phyloP scores from a whole-genome alignment of 1,284 basidiomycete species.

The Sparassis latifolia region DNA sequence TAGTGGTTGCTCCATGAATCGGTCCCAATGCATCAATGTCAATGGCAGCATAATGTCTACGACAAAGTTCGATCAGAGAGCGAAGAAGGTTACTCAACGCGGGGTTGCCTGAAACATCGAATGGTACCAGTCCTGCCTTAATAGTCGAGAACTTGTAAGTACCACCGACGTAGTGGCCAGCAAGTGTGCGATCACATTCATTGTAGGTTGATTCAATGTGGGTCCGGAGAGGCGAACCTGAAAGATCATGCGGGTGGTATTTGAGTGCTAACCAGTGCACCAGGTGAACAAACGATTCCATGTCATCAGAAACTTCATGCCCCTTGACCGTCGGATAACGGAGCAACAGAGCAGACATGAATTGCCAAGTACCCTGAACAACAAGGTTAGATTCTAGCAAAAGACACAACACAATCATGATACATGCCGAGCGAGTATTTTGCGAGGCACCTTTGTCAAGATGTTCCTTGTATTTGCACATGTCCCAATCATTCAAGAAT shows the following conservation, averaged over 20 bases:
- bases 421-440: background rate
- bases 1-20: background rate
- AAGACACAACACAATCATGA: background rate
- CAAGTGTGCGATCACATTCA: background rate
- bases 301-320: conserved; percentile 6
- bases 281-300: conserved; percentile 7
- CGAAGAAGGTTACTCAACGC: background rate
- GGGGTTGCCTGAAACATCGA: background rate
- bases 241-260: background rate
- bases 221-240: background rate
- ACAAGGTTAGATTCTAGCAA: background rate
- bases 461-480: conserved; percentile 1
- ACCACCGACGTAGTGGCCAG: background rate
- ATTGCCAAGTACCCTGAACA: conserved; percentile 7
- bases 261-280: conserved; percentile 3
- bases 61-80: background rate
- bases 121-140: background rate
- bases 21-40: background rate
- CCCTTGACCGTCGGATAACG: background rate
- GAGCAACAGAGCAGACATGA: conserved; percentile 8
- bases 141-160: background rate
- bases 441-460: background rate
- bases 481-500: conserved; percentile 4
- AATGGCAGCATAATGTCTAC: background rate
- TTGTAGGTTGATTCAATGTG: background rate